phyloP scores from a whole-genome alignment of 148 eudicot species.

The Talinum fruticosum region DNA sequence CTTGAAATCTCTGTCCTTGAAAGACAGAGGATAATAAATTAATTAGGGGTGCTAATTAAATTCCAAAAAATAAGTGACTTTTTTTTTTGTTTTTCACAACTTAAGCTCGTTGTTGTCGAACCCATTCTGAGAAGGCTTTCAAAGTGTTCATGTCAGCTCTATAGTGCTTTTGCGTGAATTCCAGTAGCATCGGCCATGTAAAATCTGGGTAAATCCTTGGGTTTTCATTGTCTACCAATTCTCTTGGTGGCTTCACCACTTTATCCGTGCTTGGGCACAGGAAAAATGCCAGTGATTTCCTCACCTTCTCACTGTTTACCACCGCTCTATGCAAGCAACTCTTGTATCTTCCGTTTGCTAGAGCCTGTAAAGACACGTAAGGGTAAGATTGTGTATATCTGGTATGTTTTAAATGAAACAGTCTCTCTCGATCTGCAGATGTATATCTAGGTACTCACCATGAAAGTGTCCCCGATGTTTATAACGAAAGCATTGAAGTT shows the following conservation, averaged over 20 bases:
- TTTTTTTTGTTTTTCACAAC: not conserved
- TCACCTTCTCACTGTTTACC: slow-evolving; percentile 52
- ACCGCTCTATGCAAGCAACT: slow-evolving; percentile 80
- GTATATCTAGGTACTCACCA: slow-evolving; percentile 33
- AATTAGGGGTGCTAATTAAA: not conserved
- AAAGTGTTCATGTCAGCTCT: slow-evolving; percentile 73
- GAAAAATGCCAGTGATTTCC: slow-evolving; percentile 72
- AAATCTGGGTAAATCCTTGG: slow-evolving; percentile 63
- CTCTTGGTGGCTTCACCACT: slow-evolving; percentile 57
- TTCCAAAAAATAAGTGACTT: slow-evolving; percentile 6
- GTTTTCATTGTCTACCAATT: slow-evolving; percentile 44
- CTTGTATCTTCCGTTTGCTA: slow-evolving; percentile 69
- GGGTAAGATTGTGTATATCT: not conserved
- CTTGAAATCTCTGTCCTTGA: not conserved
- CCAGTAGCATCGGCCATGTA: slow-evolving; percentile 60
- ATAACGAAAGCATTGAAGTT: slow-evolving; percentile 54
- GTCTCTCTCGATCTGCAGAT: not conserved
- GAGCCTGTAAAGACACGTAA: slow-evolving; percentile 37
- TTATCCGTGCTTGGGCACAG: slow-evolving; percentile 56
- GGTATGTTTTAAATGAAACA: no score
- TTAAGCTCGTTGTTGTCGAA: slow-evolving; percentile 23
- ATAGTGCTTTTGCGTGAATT: slow-evolving; percentile 68
- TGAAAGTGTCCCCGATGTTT: slow-evolving; percentile 75
- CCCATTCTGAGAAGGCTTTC: slow-evolving; percentile 54
- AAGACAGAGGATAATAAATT: not conserved